A percentile compares a stretch with the other conserved stretches of the same genome.
Conservation (phyloP, 129 eudicot genomes). For the Chrysanthemum seticuspe region DNA sequence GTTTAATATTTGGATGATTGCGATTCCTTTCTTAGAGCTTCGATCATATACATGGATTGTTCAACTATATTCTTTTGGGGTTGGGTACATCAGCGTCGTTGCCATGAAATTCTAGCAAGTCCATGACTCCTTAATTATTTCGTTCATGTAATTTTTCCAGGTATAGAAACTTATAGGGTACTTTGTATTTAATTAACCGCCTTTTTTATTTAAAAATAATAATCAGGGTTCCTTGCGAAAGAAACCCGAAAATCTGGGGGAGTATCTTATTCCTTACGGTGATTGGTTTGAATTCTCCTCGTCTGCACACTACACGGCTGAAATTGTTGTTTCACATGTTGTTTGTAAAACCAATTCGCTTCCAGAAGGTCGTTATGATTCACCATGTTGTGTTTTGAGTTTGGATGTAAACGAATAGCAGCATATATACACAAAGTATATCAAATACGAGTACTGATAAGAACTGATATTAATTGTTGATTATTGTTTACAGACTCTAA, state of each 20-base stretch:
- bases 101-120: conserved; percentile 94
- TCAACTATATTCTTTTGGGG: conserved; percentile 83
- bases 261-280: conserved; percentile 72
- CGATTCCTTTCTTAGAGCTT: conserved; percentile 60
- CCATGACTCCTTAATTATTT: not conserved
- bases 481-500: no score
- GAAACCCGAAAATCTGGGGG: conserved; percentile 39
- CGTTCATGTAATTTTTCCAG: no score
- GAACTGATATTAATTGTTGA: no score
- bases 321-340: conserved; percentile 38
- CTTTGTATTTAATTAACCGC: not conserved
- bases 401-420: no score
- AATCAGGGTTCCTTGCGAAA: conserved; percentile 76
- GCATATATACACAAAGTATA: no score
- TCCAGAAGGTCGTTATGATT: no score
- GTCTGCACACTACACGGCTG: conserved; percentile 91
- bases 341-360: no score
- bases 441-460: no score
- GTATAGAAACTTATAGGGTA: not conserved
- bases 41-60: conserved; percentile 81
- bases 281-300: conserved; percentile 90
- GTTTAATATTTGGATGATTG: conserved; percentile 48
- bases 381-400: no score
- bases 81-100: conserved; percentile 87
- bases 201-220: not conserved